These are phyloP conservation scores for Helminthosporium solani DNA, from an alignment of 2,329 filamentous ascomycete species.

Conservation along the genomic window DNA sequence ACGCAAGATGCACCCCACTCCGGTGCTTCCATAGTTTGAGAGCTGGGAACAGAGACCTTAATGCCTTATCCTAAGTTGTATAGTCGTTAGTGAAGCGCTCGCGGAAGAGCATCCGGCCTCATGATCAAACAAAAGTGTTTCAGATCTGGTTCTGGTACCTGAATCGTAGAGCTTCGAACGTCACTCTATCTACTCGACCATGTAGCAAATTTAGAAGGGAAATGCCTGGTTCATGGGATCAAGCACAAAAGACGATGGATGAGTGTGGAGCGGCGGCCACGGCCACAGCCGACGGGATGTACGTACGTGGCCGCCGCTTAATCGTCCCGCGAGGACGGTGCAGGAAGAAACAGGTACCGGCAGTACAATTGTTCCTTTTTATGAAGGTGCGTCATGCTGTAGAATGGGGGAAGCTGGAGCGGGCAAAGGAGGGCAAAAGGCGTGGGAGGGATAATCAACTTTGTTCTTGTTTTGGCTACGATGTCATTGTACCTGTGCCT, in stretches of 20 bases:
- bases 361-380: constrained; percentile 5
- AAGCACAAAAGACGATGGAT: neutral
- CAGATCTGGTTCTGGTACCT: neutral
- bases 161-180: neutral
- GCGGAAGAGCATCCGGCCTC: neutral
- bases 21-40: neutral
- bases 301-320: constrained; percentile 31
- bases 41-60: no score
- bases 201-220: neutral
- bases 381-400: constrained; percentile 9
- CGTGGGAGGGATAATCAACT: neutral
- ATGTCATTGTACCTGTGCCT: constrained; percentile 1
- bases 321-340: constrained; percentile 16
- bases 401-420: constrained; percentile 2
- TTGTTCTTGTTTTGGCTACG: neutral
- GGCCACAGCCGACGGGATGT: constrained; percentile 4
- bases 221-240: neutral
- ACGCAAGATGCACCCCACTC: neutral
- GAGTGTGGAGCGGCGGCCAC: constrained; percentile 10
- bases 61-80: no score
- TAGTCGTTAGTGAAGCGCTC: neutral
- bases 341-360: constrained; percentile 13
- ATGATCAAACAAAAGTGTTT: neutral
- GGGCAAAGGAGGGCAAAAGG: neutral
- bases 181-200: neutral